Conservation (phyloP, 2,329 filamentous ascomycete species). For the Claviceps sp. region DNA sequence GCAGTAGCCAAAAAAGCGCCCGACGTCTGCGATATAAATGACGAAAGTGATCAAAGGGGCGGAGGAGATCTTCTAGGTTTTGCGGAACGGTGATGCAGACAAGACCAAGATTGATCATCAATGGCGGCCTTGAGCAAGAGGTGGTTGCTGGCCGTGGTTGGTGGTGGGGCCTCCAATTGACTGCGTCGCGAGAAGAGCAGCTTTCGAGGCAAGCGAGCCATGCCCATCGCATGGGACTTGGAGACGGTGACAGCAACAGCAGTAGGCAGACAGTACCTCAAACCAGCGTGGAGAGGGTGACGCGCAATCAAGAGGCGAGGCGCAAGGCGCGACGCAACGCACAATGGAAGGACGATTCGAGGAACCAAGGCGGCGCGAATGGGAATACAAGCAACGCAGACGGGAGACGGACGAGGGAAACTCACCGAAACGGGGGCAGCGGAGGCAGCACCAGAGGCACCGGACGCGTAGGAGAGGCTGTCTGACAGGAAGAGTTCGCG, state of each 20-base stretch:
- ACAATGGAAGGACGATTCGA: conserved; percentile 4
- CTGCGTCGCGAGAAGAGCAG: conserved; percentile 2
- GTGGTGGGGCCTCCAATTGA: neutral
- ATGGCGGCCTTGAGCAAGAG: neutral
- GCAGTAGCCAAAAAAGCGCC: neutral
- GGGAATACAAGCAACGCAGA: conserved; percentile 3
- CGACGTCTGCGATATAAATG: neutral
- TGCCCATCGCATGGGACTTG: neutral
- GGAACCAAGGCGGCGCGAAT: neutral
- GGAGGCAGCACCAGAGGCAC: neutral
- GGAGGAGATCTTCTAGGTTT: neutral
- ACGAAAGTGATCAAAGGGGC: neutral
- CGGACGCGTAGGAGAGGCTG: neutral
- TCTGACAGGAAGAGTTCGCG: neutral
- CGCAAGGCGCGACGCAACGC: neutral
- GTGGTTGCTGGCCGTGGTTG: neutral
- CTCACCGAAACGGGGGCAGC: conserved; percentile 3
- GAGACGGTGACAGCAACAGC: conserved; percentile 3
- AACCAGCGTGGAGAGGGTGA: neutral
- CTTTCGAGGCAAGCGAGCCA: conserved; percentile 3
- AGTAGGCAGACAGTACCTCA: conserved; percentile 1
- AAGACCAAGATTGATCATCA: neutral
- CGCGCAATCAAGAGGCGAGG: neutral
- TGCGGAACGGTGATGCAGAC: conserved; percentile 1
- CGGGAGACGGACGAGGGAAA: neutral